Evolutionary conservation across 1,284 basidiomycete species (phyloP).

Genomic region (Trichosporon coremiiforme): DNA sequence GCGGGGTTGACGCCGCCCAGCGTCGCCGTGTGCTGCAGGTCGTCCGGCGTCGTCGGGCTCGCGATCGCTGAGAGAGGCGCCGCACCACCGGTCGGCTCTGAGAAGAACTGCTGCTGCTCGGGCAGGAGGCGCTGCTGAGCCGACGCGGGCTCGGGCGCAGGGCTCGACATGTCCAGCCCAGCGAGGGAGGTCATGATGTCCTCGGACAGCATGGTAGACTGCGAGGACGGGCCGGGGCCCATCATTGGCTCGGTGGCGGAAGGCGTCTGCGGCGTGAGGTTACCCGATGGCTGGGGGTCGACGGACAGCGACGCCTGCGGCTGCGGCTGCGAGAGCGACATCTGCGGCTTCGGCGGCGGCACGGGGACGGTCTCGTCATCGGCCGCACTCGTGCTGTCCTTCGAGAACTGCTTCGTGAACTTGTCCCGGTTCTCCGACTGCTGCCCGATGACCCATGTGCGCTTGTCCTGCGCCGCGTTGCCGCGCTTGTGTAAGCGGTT

Average conservation of each 20-base stretch:
- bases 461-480: slow-evolving; percentile 85
- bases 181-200: slow-evolving; percentile 76
- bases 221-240: slow-evolving; percentile 40
- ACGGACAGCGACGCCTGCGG: slow-evolving; percentile 6
- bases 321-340: slow-evolving; percentile 10
- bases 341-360: slow-evolving; percentile 25
- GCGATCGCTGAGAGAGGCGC: slow-evolving; percentile 11
- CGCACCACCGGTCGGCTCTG: slow-evolving; percentile 26
- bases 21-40: slow-evolving; percentile 41
- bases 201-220: slow-evolving; percentile 43
- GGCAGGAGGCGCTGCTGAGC: slow-evolving; percentile 20
- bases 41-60: slow-evolving; percentile 22
- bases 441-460: slow-evolving; percentile 93
- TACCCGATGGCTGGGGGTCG: slow-evolving; percentile 13
- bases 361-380: slow-evolving; percentile 21
- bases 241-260: slow-evolving; percentile 43
- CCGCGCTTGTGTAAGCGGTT: slow-evolving; percentile 84
- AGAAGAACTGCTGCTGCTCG: slow-evolving; percentile 16
- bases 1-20: slow-evolving; percentile 50
- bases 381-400: slow-evolving; percentile 22
- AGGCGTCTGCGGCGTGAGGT: slow-evolving; percentile 6
- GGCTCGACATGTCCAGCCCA: slow-evolving; percentile 71
- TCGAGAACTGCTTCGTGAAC: slow-evolving; percentile 57
- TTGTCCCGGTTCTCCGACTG: slow-evolving; percentile 82
- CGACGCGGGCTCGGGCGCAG: slow-evolving; percentile 24